phyloP scores from a whole-genome alignment of 805 yeast genomes.

The Lachancea lanzarotensis region DNA sequence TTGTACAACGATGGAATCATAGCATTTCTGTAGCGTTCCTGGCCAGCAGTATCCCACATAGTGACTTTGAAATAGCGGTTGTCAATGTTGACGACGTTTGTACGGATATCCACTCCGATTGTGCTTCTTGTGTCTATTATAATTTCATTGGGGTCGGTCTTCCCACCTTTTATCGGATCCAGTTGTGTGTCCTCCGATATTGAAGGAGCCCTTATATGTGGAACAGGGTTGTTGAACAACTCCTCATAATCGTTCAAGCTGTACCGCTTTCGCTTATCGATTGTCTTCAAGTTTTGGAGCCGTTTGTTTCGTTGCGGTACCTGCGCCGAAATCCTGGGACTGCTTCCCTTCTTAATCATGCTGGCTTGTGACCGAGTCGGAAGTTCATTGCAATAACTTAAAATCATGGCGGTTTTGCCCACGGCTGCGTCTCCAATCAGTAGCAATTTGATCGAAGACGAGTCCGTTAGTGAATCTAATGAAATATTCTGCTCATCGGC shows the following conservation, averaged over 20 bases:
- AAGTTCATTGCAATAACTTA: conserved; percentile 37
- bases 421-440: conserved; percentile 43
- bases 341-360: conserved; percentile 1
- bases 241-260: conserved; percentile 32
- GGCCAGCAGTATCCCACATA: conserved; percentile 49
- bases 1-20: conserved; percentile 40
- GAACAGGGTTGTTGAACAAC: conserved; percentile 14
- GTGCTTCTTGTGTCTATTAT: conserved; percentile 36
- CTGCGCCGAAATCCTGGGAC: conserved; percentile 2
- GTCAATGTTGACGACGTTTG: conserved; percentile 39
- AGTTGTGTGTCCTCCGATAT: conserved; percentile 9
- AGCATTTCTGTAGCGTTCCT: conserved; percentile 42
- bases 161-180: background rate
- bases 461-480: conserved; percentile 10
- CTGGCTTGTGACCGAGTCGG: conserved; percentile 18
- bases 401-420: conserved; percentile 42
- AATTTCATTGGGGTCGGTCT: conserved; percentile 23
- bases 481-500: conserved; percentile 9
- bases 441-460: conserved; percentile 32
- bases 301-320: conserved; percentile 2
- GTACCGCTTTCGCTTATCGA: conserved; percentile 25
- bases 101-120: conserved; percentile 43
- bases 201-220: conserved; percentile 1
- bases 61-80: conserved; percentile 39
- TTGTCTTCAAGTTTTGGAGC: conserved; percentile 12